Base-by-base conservation (phyloP, 768 basidiomycete species). In the Pisolithus tinctorius region DNA sequence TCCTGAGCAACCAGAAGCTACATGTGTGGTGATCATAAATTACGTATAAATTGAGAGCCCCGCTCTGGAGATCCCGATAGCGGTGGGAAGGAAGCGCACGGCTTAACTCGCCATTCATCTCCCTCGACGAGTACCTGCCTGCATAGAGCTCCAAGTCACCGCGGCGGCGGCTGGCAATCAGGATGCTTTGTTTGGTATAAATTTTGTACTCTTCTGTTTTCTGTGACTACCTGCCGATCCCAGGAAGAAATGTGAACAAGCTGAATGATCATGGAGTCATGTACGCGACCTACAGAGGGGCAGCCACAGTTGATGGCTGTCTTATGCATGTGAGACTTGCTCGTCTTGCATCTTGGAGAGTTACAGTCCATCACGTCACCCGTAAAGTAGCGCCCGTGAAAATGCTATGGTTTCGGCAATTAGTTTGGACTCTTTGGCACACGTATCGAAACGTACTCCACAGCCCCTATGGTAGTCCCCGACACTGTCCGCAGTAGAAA, bases 401-500 rank as follows among this genome's bases (percentile, higher is more conserved):
- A 70, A 55, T 71, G 69, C 69, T 70, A 23, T 31, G 43, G 50
- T 52, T 41, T 55, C 49, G 46, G 47, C 51, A 48, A 47, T n/a
- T 1, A 11, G 1, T n/a, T 6, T 17, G 39, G 46, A 20, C 20
- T 20, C 13, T 29, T 23, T 10, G 38, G n/a, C 17, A 8, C 37
- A 14, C 8, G 14, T 30, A 30, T 31, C 25, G 45, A 27, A 7
- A 62, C 67, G 38, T 51, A 70, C 69, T 31, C 67, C 68, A 49
- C 69, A 70, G 23, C 69, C 70, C 55, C 67, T 64, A 52, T 70
- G 64, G 51, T 63, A 70, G 44, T 70, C 69, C 40, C 69, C 69
- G 26, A 71, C 64, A 8, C 69, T 70, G 58, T 50, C 34, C 13
- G 20, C 20, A 14, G 34, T 13, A 4, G 11, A 25, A 31, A 10